Conservation (phyloP, 768 basidiomycete species). For the Cystobasidium ongulense region DNA sequence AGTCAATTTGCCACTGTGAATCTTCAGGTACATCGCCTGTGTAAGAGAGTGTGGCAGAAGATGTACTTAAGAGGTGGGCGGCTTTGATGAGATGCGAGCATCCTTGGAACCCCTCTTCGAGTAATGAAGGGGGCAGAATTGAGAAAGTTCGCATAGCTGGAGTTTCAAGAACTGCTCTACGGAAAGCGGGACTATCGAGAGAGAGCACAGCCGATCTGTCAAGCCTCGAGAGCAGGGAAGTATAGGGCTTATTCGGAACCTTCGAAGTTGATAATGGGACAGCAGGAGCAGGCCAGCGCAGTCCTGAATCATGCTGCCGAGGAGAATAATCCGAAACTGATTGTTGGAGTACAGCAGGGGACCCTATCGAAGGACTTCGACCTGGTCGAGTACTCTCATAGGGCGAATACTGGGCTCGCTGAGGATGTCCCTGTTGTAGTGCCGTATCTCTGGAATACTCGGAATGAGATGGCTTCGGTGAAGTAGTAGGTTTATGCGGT, state of each 20-base stretch:
- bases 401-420: not conserved
- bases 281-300: not conserved
- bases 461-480: not conserved
- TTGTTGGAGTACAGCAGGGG: not conserved
- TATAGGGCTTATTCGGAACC: not conserved
- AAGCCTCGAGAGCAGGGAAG: not conserved
- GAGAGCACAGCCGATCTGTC: conserved; percentile 14
- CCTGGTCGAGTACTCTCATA: not conserved
- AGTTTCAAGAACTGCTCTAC: conserved; percentile 6
- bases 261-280: not conserved
- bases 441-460: not conserved
- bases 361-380: not conserved
- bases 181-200: not conserved
- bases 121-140: not conserved
- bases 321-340: not conserved
- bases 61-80: not conserved
- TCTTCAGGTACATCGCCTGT: not conserved
- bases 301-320: not conserved
- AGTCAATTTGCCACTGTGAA: conserved; percentile 16
- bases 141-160: conserved; percentile 16
- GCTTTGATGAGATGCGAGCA: conserved; percentile 15
- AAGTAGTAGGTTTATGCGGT: not conserved
- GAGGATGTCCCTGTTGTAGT: not conserved
- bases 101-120: not conserved
- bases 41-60: not conserved